Evolutionary conservation across 176 grass and related monocot genomes (phyloP).

Genomic region (Melocanna baccifera): DNA sequence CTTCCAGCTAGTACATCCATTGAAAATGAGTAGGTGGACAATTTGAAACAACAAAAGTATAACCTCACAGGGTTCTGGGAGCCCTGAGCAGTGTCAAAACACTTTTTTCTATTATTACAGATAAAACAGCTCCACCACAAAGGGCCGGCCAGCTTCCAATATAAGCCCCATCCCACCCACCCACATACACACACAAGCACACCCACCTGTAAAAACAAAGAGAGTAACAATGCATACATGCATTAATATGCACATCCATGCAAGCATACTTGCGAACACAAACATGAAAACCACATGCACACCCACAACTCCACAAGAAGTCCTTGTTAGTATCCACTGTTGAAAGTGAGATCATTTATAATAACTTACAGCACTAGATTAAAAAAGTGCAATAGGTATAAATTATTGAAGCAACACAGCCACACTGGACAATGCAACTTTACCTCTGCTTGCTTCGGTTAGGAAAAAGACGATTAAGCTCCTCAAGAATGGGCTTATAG

Average conservation of each 20-base stretch:
- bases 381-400: background rate
- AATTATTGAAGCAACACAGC: slow-evolving; percentile 4
- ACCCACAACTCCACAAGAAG: background rate
- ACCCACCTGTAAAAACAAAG: background rate
- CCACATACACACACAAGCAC: background rate
- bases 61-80: slow-evolving; percentile 22
- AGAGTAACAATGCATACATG: background rate
- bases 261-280: slow-evolving; percentile 6
- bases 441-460: slow-evolving; percentile 61
- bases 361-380: background rate
- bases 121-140: slow-evolving; percentile 23
- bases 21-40: background rate
- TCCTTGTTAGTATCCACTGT: background rate
- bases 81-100: background rate
- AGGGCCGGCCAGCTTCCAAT: background rate
- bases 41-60: background rate
- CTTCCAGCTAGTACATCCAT: background rate
- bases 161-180: background rate
- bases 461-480: slow-evolving; percentile 87
- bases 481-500: slow-evolving; percentile 90
- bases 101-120: background rate
- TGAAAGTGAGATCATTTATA: slow-evolving; percentile 3
- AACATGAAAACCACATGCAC: background rate
- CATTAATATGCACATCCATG: background rate
- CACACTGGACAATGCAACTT: background rate